Evolutionary conservation across 805 yeast genomes (phyloP).

Genomic region (Saccharomycodes ludwigii): DNA sequence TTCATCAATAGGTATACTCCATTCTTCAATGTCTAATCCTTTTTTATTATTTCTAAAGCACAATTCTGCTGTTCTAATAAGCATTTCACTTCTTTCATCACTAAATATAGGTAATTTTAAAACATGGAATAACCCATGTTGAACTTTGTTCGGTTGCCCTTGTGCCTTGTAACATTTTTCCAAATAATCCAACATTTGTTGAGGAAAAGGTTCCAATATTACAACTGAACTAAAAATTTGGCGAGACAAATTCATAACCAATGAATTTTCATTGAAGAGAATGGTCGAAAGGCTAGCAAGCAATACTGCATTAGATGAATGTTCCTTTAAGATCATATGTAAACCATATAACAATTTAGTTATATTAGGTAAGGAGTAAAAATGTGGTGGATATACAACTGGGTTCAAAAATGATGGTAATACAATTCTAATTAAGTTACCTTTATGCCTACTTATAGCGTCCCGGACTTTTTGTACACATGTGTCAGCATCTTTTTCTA

Average conservation of each 20-base stretch:
- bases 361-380: constrained; percentile 33
- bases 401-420: constrained; percentile 78
- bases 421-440: constrained; percentile 47
- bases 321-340: constrained; percentile 37
- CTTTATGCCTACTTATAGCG: constrained; percentile 29
- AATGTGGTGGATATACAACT: constrained; percentile 45
- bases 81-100: constrained; percentile 67
- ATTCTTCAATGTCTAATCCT: constrained; percentile 77
- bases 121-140: constrained; percentile 78
- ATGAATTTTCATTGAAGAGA: constrained; percentile 37
- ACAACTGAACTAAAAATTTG: constrained; percentile 52
- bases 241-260: constrained; percentile 42
- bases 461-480: constrained; percentile 31
- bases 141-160: constrained; percentile 60
- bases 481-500: constrained; percentile 13
- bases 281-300: constrained; percentile 50
- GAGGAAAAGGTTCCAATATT: constrained; percentile 71
- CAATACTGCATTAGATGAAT: constrained; percentile 34
- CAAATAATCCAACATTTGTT: constrained; percentile 51
- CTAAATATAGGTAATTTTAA: constrained; percentile 59
- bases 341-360: constrained; percentile 52
- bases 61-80: constrained; percentile 57
- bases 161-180: constrained; percentile 51
- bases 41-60: constrained; percentile 78
- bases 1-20: constrained; percentile 97